phyloP scores from a whole-genome alignment of 2,329 filamentous ascomycete species.

The Epichloe festucae region DNA sequence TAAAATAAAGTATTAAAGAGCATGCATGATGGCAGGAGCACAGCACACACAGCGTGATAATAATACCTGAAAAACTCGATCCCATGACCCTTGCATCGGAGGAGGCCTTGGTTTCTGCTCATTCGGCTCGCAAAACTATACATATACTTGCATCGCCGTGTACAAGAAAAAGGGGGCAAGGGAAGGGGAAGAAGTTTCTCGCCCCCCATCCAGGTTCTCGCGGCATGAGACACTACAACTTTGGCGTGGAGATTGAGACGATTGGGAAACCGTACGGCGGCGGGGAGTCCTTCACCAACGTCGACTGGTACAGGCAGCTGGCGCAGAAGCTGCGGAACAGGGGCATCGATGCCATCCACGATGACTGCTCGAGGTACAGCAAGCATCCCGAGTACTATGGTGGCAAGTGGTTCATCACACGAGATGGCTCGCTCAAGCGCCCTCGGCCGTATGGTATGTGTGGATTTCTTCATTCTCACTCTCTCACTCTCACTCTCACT shows the following conservation, averaged over 20 bases:
- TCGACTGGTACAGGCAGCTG: constrained; percentile 27
- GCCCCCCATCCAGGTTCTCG: neutral
- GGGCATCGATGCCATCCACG: constrained; percentile 23
- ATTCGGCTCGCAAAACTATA: too few species aligned
- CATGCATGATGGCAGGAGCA: too few species aligned
- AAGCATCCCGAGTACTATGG: constrained; percentile 29
- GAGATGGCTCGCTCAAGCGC: constrained; percentile 26
- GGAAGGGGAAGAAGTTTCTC: neutral
- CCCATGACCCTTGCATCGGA: too few species aligned
- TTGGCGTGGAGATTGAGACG: constrained; percentile 27
- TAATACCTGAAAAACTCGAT: too few species aligned
- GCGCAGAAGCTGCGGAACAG: constrained; percentile 26
- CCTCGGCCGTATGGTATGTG: constrained; percentile 21
- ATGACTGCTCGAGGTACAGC: constrained; percentile 25
- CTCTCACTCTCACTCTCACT: neutral
- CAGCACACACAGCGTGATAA: too few species aligned
- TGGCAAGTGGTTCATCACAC: constrained; percentile 28
- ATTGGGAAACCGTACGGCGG: constrained; percentile 25
- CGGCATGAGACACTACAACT: constrained; percentile 23
- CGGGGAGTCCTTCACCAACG: constrained; percentile 23
- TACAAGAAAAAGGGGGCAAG: too few species aligned
- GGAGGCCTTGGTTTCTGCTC: too few species aligned
- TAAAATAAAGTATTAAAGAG: too few species aligned
- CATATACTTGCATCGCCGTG: too few species aligned
- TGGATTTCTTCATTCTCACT: neutral